Base-by-base conservation (phyloP, 1,284 basidiomycete genomes). In the Cryptococcus sp. region DNA sequence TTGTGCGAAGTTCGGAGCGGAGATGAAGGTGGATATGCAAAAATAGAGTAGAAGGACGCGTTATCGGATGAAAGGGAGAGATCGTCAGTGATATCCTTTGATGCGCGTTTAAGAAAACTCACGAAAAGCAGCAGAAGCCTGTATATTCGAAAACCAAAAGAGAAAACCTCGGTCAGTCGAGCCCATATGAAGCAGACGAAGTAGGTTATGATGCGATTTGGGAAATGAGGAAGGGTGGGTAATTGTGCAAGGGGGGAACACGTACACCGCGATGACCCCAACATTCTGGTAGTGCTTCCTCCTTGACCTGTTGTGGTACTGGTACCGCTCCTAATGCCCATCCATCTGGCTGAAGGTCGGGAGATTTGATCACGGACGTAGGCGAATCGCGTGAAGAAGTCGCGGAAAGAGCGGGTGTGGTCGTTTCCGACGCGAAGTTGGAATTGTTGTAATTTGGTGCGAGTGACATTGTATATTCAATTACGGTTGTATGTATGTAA, bases 211-310 rank as follows among this genome's bases (percentile, higher is more conserved):
- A 22, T 4, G 18, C 9, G 21, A 43, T 43, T 7, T 21, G 41
- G 21, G n/a, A 16, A 21, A 4, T 4, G 13, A 19, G 41, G 23
- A 19, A 16, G 11, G 23, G 41, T 10, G 19, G 41, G 41, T 40
- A 40, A 40, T 21, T n/a, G n/a, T n/a, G n/a, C n/a, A n/a, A n/a
- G 41, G 4, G n/a, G 11, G 23, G 23, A 9, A 40, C 21, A 83
- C 87, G 72, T 75, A 92, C 91, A 52, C 91, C 91, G 56, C 91
- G 86, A 73, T 96, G 91, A 57, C 91, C 91, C 91, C 91, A 94
- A 73, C 91, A 93, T 63, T 91, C 87, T 79, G 69, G 76, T 34
- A 73, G 54, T 28, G 28, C 5, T 28, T 28, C 28, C 45, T 43
- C 40, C 56, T 50, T 46, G 31, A 49, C 31, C 40, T 47, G 40